A percentile compares a stretch with the other conserved stretches of the same genome.
Evolutionary conservation across 2,329 filamentous ascomycete genomes (phyloP).

Genomic region (Ascochyta koolunga): DNA sequence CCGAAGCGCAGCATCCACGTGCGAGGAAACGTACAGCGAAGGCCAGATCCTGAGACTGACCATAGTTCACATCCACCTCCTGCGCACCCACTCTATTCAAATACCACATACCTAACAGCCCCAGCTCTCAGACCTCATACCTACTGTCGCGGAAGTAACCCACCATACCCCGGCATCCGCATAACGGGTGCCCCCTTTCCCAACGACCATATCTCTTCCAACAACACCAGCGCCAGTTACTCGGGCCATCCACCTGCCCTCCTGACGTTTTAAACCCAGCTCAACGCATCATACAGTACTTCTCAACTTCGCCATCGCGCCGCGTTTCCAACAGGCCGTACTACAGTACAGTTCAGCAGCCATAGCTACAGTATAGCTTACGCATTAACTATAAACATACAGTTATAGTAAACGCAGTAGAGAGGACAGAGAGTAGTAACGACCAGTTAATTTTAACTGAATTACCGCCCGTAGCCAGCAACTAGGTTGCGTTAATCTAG

Average conservation of each 20-base stretch:
- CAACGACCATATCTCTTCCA: slow-evolving; percentile 16
- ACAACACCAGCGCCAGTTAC: slow-evolving; percentile 15
- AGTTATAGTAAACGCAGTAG: no score
- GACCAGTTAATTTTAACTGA: no score
- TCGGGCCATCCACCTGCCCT: slow-evolving; percentile 21
- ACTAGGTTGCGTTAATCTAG: no score
- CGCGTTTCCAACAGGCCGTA: no score
- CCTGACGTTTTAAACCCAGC: slow-evolving; percentile 33
- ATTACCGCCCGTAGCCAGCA: no score
- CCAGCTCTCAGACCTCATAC: slow-evolving; percentile 30
- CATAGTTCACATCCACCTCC: slow-evolving; percentile 2
- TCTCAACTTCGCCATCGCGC: no score
- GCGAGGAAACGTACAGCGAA: not conserved
- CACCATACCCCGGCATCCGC: slow-evolving; percentile 22
- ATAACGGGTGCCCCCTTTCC: slow-evolving; percentile 25
- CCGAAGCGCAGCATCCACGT: not conserved
- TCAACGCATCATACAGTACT: no score
- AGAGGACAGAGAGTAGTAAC: no score
- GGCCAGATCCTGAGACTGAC: slow-evolving; percentile 30
- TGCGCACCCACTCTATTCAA: no score
- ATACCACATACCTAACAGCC: not conserved
- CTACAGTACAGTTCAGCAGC: no score
- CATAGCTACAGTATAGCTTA: no score
- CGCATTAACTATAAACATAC: no score
- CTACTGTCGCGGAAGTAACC: slow-evolving; percentile 26